Percentiles rank a stretch among this genome's conserved stretches.
phyloP scores from a whole-genome alignment of 352 stramenopile genomes.

The Pythium aristosporum region DNA sequence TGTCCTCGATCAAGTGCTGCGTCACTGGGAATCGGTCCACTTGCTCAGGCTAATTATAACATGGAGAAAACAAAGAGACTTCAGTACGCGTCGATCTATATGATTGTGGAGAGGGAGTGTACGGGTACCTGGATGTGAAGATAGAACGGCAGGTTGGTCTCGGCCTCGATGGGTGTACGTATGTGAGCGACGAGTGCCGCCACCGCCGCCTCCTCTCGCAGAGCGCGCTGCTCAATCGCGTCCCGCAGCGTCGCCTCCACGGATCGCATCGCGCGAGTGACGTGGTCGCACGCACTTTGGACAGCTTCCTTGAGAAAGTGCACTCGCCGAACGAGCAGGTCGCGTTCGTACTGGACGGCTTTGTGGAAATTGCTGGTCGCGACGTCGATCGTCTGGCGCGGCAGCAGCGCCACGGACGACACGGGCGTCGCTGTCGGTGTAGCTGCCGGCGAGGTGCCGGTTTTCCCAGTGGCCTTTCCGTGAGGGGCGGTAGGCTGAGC shows the following conservation, averaged over 20 bases:
- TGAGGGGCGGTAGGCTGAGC: background rate
- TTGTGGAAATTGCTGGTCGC: constrained; percentile 52
- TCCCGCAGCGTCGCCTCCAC: constrained; percentile 51
- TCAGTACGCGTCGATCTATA: background rate
- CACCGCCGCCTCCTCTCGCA: constrained; percentile 46
- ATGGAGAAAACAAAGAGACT: background rate
- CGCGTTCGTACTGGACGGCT: constrained; percentile 62
- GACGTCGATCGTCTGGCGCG: constrained; percentile 26
- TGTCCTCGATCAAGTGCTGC: constrained; percentile 58
- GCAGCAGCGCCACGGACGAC: constrained; percentile 11
- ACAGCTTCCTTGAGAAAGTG: constrained; percentile 44
- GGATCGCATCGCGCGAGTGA: constrained; percentile 41
- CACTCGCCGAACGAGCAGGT: constrained; percentile 49
- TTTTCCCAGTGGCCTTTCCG: constrained; percentile 12
- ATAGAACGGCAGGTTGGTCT: constrained; percentile 57
- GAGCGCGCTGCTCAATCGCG: constrained; percentile 39
- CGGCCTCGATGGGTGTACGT: constrained; percentile 49
- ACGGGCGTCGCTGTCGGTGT: constrained; percentile 21
- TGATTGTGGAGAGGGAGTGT: background rate
- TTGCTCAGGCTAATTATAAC: constrained; percentile 36
- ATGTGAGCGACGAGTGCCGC: constrained; percentile 52
- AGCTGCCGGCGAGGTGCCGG: constrained; percentile 15
- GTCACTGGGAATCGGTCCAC: constrained; percentile 58
- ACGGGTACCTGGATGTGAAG: constrained; percentile 51
- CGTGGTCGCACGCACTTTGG: constrained; percentile 46